Evolutionary conservation across 2,329 filamentous ascomycete species (phyloP), one percentile per base, ranked within the genome.

Genomic region (Colletotrichum lindemuthianum): DNA sequence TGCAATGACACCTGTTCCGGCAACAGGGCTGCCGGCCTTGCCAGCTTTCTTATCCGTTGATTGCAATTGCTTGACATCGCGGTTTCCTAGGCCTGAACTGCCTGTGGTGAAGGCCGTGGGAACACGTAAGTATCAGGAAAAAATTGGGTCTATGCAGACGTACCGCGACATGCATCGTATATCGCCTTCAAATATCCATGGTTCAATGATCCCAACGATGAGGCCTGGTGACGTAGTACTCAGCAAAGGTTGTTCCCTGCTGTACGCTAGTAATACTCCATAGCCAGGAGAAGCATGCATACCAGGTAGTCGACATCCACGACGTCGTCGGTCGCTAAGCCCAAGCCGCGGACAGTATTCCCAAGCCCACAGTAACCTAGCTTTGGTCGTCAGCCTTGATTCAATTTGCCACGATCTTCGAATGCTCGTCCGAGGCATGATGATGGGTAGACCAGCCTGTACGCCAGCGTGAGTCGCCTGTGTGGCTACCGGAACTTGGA

Each of bases 121-220:
- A 65, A 41, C 40, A 40, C 47, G 58, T 15, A 41, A 41, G 40
- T 61, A 32, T 44, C 47, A n/a, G n/a, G n/a, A n/a, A 53, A 56
- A 47, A 68, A 55, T 40, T 59, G 47, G 39, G 56, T 48, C 36
- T 36, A 54, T 32, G 68, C 24, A 24, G 24, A 24, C 73, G 58
- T 74, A 86, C 85, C 85, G 78, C 84, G 81, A 70, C 84, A 84
- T 44, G 85, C 83, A 65, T 81, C 78, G 71, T 86, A 87, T 15
- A 88, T 76, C 9, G 81, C 79, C 57, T 75, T 76, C 34, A 97
- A 76, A 64, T 96, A 88, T 7, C 86, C 84, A 45, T 86, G 81
- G 57, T 88, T 93, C 45, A 98, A 74, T 8, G 88, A 88, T 15
- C 95, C 96, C 6, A 98, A 78, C 0, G 95, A 97, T 1, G 95